Percentiles rank a stretch among this genome's conserved stretches.
phyloP scores from a whole-genome alignment of 257 asterid species.

The Plantago major region DNA sequence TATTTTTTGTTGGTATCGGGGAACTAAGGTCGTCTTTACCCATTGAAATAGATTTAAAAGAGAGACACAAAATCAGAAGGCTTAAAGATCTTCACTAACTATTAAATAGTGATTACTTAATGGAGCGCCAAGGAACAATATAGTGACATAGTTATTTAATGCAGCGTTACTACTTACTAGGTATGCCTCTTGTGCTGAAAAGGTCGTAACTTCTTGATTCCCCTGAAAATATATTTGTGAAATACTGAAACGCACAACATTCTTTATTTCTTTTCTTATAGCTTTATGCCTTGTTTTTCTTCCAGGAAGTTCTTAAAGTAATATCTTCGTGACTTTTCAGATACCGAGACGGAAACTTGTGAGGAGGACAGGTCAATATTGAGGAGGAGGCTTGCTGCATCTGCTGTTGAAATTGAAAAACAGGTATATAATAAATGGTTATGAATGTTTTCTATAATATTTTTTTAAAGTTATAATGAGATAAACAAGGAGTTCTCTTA shows the following conservation, averaged over 20 bases:
- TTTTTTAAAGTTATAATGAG: slow-evolving; percentile 4
- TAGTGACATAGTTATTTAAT: neutral
- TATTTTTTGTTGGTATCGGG: no score
- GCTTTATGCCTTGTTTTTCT: slow-evolving; percentile 5
- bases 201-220: slow-evolving; percentile 7
- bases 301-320: slow-evolving; percentile 2
- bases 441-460: slow-evolving; percentile 5
- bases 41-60: no score
- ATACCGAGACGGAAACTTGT: slow-evolving; percentile 59
- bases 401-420: slow-evolving; percentile 75
- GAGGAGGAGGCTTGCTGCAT: slow-evolving; percentile 73
- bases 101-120: slow-evolving; percentile 3
- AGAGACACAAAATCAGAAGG: no score
- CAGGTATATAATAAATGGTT: slow-evolving; percentile 44
- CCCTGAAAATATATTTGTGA: slow-evolving; percentile 6
- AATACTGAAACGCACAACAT: neutral
- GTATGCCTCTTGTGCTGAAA: slow-evolving; percentile 3
- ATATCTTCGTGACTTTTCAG: slow-evolving; percentile 34
- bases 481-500: slow-evolving; percentile 8
- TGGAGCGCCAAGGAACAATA: neutral
- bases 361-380: slow-evolving; percentile 57
- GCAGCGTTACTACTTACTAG: neutral
- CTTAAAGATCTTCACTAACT: neutral
- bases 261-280: slow-evolving; percentile 17
- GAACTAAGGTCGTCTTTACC: no score